Conservation (phyloP, 1,139 yeast species). For the Geotrichum reessii region DNA sequence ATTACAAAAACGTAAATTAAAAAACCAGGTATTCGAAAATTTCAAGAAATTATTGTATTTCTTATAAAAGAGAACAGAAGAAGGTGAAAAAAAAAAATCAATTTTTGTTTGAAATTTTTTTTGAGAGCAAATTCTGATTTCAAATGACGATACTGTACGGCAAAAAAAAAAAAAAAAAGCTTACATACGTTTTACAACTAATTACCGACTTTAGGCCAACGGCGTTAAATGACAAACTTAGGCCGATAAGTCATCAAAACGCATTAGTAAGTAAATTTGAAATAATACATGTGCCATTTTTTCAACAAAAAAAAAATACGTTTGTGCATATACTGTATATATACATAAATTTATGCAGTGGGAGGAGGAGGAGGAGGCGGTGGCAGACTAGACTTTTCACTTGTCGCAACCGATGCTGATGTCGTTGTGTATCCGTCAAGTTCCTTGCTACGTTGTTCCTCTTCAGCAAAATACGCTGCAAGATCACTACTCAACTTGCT, state of each 20-base stretch:
- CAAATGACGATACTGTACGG: neutral
- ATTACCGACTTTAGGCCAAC: neutral
- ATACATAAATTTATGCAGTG: neutral
- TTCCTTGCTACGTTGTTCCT: constrained; percentile 32
- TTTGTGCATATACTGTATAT: neutral
- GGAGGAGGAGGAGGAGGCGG: constrained; percentile 11
- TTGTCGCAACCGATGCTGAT: neutral
- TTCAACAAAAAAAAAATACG: too few relatives aligned
- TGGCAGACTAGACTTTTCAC: neutral
- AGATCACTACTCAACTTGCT: constrained; percentile 24
- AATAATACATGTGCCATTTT: neutral
- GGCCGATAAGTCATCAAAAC: neutral
- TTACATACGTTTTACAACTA: neutral
- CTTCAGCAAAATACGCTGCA: constrained; percentile 36
- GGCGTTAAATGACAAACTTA: neutral
- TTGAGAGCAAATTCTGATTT: neutral
- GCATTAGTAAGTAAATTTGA: neutral
- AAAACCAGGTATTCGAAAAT: too few relatives aligned
- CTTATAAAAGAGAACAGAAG: too few relatives aligned
- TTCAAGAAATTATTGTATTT: too few relatives aligned
- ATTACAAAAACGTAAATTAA: neutral
- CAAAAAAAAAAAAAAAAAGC: neutral
- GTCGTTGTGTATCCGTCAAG: constrained; percentile 16
- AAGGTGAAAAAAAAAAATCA: too few relatives aligned
- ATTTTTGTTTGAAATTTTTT: too few relatives aligned